Conservation (phyloP, 768 basidiomycete species). For the Sporobolomyces phaffii region DNA sequence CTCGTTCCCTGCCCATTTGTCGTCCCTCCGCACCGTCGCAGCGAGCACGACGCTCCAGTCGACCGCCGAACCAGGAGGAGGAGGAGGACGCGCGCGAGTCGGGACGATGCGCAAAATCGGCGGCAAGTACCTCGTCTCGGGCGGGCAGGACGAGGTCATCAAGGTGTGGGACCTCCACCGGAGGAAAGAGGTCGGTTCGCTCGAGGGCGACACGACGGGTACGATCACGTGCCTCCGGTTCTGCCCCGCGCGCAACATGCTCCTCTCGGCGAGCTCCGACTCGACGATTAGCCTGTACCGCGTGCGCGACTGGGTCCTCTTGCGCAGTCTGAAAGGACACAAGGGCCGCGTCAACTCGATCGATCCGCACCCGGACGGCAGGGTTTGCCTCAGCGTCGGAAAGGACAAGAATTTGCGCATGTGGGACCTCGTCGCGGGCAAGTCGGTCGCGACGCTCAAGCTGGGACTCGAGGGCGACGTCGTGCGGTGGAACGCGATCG, state of each 20-base stretch:
- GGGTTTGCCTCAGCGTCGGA: conserved; percentile 84
- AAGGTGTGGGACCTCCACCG: conserved; percentile 93
- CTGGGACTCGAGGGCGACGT: conserved; percentile 84
- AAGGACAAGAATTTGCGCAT: conserved; percentile 82
- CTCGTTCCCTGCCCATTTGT: conserved; percentile 94
- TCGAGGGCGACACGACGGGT: conserved; percentile 79
- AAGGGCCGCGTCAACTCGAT: conserved; percentile 85
- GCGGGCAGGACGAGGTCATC: conserved; percentile 90
- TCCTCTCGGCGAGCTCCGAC: conserved; percentile 87
- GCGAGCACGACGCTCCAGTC: conserved; percentile 51
- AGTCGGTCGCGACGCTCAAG: conserved; percentile 73
- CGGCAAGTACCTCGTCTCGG: conserved; percentile 93
- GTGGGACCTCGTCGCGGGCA: conserved; percentile 83
- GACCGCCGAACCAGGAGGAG: too few relatives aligned
- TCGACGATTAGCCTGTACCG: conserved; percentile 83
- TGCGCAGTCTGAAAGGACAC: conserved; percentile 83
- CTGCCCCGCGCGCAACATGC: conserved; percentile 71
- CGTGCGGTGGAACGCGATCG: conserved; percentile 78
- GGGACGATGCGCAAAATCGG: conserved; percentile 56
- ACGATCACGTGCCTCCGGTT: conserved; percentile 36
- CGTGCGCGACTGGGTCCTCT: conserved; percentile 86
- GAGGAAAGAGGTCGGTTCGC: conserved; percentile 84
- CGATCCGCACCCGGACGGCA: conserved; percentile 86
- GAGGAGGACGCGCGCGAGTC: too few relatives aligned
- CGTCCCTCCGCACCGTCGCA: conserved; percentile 82